Evolutionary conservation across 176 grass and related monocot species (phyloP).

Genomic region (Carex kokanica): DNA sequence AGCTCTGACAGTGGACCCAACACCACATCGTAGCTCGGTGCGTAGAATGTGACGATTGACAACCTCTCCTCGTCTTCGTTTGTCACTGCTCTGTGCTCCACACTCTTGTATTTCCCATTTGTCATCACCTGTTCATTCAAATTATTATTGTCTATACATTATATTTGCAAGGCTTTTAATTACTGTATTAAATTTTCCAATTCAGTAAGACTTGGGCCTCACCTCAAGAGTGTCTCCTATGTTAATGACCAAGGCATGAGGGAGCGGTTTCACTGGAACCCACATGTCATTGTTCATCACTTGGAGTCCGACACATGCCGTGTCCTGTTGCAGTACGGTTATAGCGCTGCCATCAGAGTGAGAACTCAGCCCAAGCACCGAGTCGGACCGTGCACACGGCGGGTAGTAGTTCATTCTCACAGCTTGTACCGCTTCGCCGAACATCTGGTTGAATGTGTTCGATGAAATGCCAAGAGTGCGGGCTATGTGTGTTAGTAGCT

Average conservation of each 20-base stretch:
- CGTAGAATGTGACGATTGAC: constrained; percentile 80
- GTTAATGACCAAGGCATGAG: constrained; percentile 62
- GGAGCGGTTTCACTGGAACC: constrained; percentile 53
- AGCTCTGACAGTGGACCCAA: constrained; percentile 72
- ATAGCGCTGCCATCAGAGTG: constrained; percentile 89
- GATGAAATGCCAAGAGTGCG: constrained; percentile 44
- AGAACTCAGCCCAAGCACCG: constrained; percentile 65
- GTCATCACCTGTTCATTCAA: constrained; percentile 45
- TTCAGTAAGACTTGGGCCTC: too few species aligned
- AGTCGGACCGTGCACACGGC: constrained; percentile 61
- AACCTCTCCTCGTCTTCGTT: constrained; percentile 40
- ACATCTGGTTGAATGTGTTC: constrained; percentile 47
- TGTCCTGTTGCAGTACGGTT: constrained; percentile 94
- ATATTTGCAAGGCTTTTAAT: background rate
- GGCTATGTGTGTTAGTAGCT: constrained; percentile 43
- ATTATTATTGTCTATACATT: too few species aligned
- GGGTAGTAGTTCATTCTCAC: constrained; percentile 90
- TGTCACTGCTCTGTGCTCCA: constrained; percentile 77
- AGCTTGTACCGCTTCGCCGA: constrained; percentile 80
- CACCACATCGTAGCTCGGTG: constrained; percentile 76
- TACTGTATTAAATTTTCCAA: background rate
- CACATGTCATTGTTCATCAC: constrained; percentile 45
- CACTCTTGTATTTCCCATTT: constrained; percentile 86
- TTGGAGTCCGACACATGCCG: constrained; percentile 50
- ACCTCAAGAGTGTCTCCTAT: constrained; percentile 64